phyloP scores from a whole-genome alignment of 1,139 yeast genomes.

The Yamadazyma triangularis region DNA sequence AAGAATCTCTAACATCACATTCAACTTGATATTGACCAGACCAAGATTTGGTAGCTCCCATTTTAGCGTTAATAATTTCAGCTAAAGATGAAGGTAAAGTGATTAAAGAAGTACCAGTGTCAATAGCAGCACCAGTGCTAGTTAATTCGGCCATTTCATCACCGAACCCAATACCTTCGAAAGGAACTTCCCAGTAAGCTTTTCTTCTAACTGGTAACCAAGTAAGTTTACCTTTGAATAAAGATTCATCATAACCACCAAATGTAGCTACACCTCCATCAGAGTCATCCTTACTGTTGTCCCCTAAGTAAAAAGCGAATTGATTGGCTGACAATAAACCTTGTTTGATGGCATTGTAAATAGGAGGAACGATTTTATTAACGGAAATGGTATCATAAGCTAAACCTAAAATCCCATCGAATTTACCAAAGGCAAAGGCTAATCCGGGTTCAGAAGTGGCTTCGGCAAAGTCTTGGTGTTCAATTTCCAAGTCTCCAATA shows the following conservation, averaged over 20 bases:
- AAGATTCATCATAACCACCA: slow-evolving; percentile 83
- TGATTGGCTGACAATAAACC: slow-evolving; percentile 79
- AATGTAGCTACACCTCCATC: slow-evolving; percentile 91
- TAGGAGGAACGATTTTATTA: slow-evolving; percentile 84
- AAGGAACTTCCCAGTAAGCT: slow-evolving; percentile 98
- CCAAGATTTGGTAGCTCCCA: slow-evolving; percentile 97
- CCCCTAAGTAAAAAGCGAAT: slow-evolving; percentile 90
- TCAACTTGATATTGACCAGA: slow-evolving; percentile 94
- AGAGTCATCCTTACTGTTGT: slow-evolving; percentile 55
- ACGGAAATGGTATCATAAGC: slow-evolving; percentile 91
- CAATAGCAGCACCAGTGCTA: slow-evolving; percentile 93
- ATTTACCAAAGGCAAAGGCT: slow-evolving; percentile 96
- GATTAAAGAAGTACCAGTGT: slow-evolving; percentile 95
- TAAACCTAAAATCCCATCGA: slow-evolving; percentile 94
- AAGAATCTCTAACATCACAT: slow-evolving; percentile 72
- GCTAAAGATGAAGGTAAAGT: slow-evolving; percentile 94
- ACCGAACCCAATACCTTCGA: slow-evolving; percentile 87
- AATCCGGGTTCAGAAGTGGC: slow-evolving; percentile 96
- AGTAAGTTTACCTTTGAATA: slow-evolving; percentile 75
- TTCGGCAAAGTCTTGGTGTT: slow-evolving; percentile 91
- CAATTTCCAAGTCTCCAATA: slow-evolving; percentile 80
- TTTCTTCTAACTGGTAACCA: slow-evolving; percentile 98
- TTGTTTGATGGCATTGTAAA: slow-evolving; percentile 79
- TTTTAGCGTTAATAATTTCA: slow-evolving; percentile 88
- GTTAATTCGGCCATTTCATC: slow-evolving; percentile 81